Evolutionary conservation across 306 rosid genomes (phyloP), one percentile per base, ranked within the genome.

Genomic region (Vigna reflexopilosa): DNA sequence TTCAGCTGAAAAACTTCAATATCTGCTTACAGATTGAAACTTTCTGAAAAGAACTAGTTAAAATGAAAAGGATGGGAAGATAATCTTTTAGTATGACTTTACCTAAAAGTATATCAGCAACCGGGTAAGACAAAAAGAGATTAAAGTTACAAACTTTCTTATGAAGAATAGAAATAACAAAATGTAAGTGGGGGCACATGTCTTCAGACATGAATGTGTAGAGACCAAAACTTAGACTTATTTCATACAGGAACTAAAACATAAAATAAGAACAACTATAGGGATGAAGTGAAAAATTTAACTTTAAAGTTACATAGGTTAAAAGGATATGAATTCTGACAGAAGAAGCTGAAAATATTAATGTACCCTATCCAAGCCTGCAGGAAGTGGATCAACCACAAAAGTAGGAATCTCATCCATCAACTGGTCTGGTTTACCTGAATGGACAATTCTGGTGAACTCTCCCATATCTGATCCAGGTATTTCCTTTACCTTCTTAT

Each of bases 321-420:
- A 34, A 50, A 49, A 66, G 26, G 58, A n/a, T 4, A 51, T 5
- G 9, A 61, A 64, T 50, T 71, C 51, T 56, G 22, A 68, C 73
- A 49, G 66, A 73, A 70, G 32, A 77, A 73, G 57, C 34, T 67
- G 8, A 76, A 79, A 38, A 6, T 12, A 26, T 26, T 26, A 28
- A 77, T 88, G 85, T 86, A 94, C 98, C 90, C 88, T 77, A 85
- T 94, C 98, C 87, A 94, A 84, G 77, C 97, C 98, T 51, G 85
- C 94, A 0, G 98, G 98, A 81, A 93, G 93, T 40, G 98, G 98
- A 87, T 90, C 97, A 79, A 90, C 98, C 52, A 91, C 88, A 80
- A 86, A 92, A 66, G 88, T 87, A 15, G 98, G 97, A 81, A 94
- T 91, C 85, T 94, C 97, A 65, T 86, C 80, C 94, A 90, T 91